These are phyloP conservation scores for Emmonsiellopsis sp. DNA, from an alignment of 2,329 filamentous ascomycete species.

Conservation along the genomic window DNA sequence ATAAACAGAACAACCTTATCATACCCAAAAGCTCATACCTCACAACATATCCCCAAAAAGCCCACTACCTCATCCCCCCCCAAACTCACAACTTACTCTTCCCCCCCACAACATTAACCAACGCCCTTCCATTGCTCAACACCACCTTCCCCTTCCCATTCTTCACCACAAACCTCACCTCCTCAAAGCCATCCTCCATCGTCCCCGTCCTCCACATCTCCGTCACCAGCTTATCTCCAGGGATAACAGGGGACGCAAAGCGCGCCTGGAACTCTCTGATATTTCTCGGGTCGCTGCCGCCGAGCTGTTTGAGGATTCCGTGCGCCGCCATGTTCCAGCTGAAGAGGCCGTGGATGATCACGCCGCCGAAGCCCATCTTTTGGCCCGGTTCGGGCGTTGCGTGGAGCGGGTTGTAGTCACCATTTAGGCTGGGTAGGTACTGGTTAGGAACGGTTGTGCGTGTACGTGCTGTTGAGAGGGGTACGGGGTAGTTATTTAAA, in stretches of 20 bases:
- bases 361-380: constrained; percentile 85
- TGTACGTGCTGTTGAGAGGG: neutral
- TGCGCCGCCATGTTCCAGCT: constrained; percentile 75
- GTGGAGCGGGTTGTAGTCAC: constrained; percentile 90
- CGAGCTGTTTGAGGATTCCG: constrained; percentile 61
- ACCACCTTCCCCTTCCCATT: constrained; percentile 76
- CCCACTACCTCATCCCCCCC: neutral
- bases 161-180: constrained; percentile 69
- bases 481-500: neutral
- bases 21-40: no score
- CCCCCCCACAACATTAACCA: constrained; percentile 56
- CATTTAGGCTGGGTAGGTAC: constrained; percentile 56
- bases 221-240: constrained; percentile 71
- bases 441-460: neutral
- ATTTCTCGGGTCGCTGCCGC: constrained; percentile 68
- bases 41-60: neutral
- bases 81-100: constrained; percentile 53
- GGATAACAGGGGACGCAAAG: constrained; percentile 75
- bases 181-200: constrained; percentile 57
- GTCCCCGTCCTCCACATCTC: constrained; percentile 72
- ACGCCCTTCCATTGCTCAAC: constrained; percentile 73
- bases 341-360: constrained; percentile 83
- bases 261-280: constrained; percentile 82
- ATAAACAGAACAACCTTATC: neutral
- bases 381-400: constrained; percentile 73